Evolutionary conservation across 768 basidiomycete genomes (phyloP), one percentile per base, ranked within the genome.

Genomic region (Trametes cingulata): DNA sequence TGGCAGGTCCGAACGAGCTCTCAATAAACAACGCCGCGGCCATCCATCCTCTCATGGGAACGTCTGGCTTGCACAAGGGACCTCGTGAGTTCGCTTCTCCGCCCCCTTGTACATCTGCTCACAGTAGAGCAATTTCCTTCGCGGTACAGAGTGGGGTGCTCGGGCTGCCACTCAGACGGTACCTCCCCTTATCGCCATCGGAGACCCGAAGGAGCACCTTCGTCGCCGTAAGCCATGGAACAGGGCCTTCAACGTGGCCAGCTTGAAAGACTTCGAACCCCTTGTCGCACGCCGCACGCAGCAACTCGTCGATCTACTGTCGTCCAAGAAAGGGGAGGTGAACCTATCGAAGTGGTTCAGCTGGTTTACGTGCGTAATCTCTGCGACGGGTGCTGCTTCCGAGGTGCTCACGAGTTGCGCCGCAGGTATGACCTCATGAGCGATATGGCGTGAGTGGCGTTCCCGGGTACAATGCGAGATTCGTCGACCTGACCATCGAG

Each of bases 201-300:
- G 70, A 36, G 70, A 77, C 61, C 60, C 62, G 12, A 63, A 71
- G 10, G 63, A 68, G 10, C 79, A 82, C 48, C 66, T 74, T 1
- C 68, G 69, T 33, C 69, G 75, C 12, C 72, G 80, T 1, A 73
- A 72, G 29, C 65, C 74, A n/a, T 80, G 79, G 78, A 76, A 73
- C 40, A 67, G 74, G 14, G 76, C 73, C 0, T 74, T 81, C 58
- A 71, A 67, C 20, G 61, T 72, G 3, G 68, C 68, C 15, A 71
- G 77, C 10, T 22, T 80, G 25, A 71, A 72, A 29, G 71, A 69
- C 37, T 75, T 74, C 55, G 63, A 72, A 25, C 66, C 58, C 1
- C 61, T 68, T 9, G 55, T 75, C 10, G 37, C 52, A 6, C 50
- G 59, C 25, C 69, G 71, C 17, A 64, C 68, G 3, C 35, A 40